Percentiles rank a stretch among this genome's conserved stretches.
These are phyloP conservation scores for Colletotrichum scovillei DNA, from an alignment of 2,329 filamentous ascomycete species.

Conservation along the genomic window DNA sequence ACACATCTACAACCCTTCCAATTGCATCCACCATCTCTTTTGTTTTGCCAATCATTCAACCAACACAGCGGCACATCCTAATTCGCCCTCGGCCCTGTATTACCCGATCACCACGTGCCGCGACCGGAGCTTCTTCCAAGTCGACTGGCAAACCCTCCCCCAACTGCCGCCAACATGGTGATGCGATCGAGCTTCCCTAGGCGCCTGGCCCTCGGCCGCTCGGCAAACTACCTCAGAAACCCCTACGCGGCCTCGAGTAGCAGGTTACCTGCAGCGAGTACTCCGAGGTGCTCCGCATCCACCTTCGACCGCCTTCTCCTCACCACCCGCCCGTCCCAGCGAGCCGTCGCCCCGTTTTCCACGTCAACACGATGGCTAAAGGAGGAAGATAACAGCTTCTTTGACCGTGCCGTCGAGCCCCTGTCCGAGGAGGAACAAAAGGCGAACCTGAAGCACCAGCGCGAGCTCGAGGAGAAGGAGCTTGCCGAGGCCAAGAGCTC, in stretches of 20 bases:
- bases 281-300: constrained; percentile 31
- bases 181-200: constrained; percentile 53
- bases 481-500: constrained; percentile 56
- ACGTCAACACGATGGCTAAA: constrained; percentile 45
- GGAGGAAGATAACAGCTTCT: constrained; percentile 58
- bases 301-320: constrained; percentile 47
- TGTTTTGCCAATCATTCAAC: neutral
- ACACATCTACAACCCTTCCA: neutral
- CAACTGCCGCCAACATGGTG: constrained; percentile 47
- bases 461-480: constrained; percentile 58
- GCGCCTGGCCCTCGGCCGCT: constrained; percentile 51
- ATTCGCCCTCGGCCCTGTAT: constrained; percentile 13
- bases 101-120: constrained; percentile 22
- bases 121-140: constrained; percentile 13
- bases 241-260: constrained; percentile 38
- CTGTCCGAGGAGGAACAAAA: constrained; percentile 65
- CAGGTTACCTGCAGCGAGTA: constrained; percentile 28
- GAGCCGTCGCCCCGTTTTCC: constrained; percentile 48
- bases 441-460: constrained; percentile 60
- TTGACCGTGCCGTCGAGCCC: constrained; percentile 61
- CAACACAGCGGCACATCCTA: neutral
- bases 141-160: neutral
- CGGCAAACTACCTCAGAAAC: constrained; percentile 43
- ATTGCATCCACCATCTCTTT: constrained; percentile 9
- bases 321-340: constrained; percentile 40